Conservation (phyloP, 768 basidiomycete species). For the Tylopilus sp. region DNA sequence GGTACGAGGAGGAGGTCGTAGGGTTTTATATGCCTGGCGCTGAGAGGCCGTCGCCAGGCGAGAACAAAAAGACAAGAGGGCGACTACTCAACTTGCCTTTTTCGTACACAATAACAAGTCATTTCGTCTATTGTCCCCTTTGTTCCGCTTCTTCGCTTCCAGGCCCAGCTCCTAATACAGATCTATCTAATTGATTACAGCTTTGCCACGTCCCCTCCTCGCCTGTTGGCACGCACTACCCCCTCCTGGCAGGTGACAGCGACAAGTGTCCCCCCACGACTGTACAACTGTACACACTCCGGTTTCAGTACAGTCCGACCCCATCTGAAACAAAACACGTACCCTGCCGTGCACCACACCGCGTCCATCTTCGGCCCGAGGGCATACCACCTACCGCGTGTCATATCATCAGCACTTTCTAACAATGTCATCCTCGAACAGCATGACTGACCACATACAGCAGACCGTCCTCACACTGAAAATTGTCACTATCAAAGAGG, state of each 20-base stretch:
- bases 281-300: slow-evolving; percentile 52
- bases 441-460: slow-evolving; percentile 61
- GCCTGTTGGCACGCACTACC: slow-evolving; percentile 58
- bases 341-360: slow-evolving; percentile 71
- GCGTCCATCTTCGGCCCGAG: slow-evolving; percentile 61
- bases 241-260: slow-evolving; percentile 84
- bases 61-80: slow-evolving; percentile 31
- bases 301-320: slow-evolving; percentile 5
- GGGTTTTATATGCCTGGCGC: slow-evolving; percentile 25
- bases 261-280: slow-evolving; percentile 58
- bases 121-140: slow-evolving; percentile 22
- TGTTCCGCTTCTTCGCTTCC: slow-evolving; percentile 19
- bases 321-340: slow-evolving; percentile 24
- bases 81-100: slow-evolving; percentile 18
- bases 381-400: slow-evolving; percentile 53
- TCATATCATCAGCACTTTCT: neutral
- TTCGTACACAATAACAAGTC: slow-evolving; percentile 29
- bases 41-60: slow-evolving; percentile 25
- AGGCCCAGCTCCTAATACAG: slow-evolving; percentile 4
- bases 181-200: slow-evolving; percentile 15
- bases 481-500: slow-evolving; percentile 49
- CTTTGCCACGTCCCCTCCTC: slow-evolving; percentile 36
- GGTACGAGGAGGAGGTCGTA: neutral
- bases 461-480: slow-evolving; percentile 78
- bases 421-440: neutral